Conservation (phyloP, 2,329 filamentous ascomycete species). For the Penicillium sp. region DNA sequence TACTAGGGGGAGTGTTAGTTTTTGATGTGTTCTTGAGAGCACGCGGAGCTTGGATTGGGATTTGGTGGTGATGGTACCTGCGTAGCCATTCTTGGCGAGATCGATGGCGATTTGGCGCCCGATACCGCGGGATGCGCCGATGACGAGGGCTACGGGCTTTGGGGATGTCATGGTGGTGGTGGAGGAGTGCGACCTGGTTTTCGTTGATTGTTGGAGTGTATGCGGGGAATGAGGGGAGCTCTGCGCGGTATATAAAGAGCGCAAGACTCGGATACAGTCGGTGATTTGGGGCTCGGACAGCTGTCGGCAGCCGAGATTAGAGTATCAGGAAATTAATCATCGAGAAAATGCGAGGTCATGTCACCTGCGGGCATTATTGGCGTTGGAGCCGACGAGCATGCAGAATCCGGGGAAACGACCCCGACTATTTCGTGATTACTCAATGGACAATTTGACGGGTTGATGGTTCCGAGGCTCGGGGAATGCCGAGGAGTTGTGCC, state of each 20-base stretch:
- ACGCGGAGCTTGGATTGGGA: background rate
- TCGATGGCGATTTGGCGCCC: constrained; percentile 79
- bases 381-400: background rate
- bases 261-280: background rate
- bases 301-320: background rate
- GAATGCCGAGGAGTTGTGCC: background rate
- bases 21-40: constrained; percentile 1
- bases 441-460: background rate
- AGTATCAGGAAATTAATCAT: background rate
- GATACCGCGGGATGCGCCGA: constrained; percentile 78
- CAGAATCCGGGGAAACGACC: background rate
- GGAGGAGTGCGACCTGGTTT: background rate
- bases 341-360: background rate
- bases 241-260: background rate
- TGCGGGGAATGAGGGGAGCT: background rate
- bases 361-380: background rate
- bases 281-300: too few species aligned
- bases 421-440: constrained; percentile 28
- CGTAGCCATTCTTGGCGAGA: constrained; percentile 69
- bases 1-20: constrained; percentile 50
- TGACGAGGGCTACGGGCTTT: constrained; percentile 64
- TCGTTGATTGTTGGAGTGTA: background rate
- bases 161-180: constrained; percentile 18
- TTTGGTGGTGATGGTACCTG: constrained; percentile 53
- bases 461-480: constrained; percentile 20